These are phyloP conservation scores for Vitis labrusca DNA, from an alignment of 164 flowering plant genomes.

Conservation along the genomic window DNA sequence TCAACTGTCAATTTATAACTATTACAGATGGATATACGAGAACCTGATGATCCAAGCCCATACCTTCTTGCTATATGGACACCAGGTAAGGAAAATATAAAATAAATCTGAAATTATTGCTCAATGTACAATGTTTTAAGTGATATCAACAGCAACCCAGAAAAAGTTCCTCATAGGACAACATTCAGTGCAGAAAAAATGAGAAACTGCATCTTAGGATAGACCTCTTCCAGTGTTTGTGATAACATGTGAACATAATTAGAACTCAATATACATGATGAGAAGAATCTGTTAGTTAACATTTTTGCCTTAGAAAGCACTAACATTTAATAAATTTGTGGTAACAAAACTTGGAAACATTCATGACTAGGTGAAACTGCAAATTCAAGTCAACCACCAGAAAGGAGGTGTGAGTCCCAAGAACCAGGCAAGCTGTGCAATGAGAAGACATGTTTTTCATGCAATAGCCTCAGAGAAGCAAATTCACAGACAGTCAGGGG, in stretches of 20 bases:
- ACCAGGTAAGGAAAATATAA: conserved; percentile 41
- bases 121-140: neutral
- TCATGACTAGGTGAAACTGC: conserved; percentile 76
- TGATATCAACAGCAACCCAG: neutral
- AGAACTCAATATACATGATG: too few species aligned
- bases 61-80: conserved; percentile 73
- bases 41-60: conserved; percentile 67
- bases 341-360: neutral
- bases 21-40: conserved; percentile 50
- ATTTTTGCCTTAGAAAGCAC: too few species aligned
- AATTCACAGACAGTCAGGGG: conserved; percentile 53
- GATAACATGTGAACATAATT: too few species aligned
- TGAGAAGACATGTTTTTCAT: conserved; percentile 49
- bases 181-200: too few species aligned
- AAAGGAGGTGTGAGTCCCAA: conserved; percentile 35
- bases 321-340: too few species aligned
- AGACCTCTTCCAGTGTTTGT: too few species aligned
- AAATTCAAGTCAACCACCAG: conserved; percentile 63
- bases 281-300: too few species aligned
- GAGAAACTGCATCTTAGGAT: too few species aligned
- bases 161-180: too few species aligned
- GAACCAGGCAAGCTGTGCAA: conserved; percentile 38
- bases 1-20: neutral
- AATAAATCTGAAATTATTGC: neutral
- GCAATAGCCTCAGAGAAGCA: conserved; percentile 56